phyloP scores from a whole-genome alignment of 176 grass and related monocot species.

The Avena sativa region DNA sequence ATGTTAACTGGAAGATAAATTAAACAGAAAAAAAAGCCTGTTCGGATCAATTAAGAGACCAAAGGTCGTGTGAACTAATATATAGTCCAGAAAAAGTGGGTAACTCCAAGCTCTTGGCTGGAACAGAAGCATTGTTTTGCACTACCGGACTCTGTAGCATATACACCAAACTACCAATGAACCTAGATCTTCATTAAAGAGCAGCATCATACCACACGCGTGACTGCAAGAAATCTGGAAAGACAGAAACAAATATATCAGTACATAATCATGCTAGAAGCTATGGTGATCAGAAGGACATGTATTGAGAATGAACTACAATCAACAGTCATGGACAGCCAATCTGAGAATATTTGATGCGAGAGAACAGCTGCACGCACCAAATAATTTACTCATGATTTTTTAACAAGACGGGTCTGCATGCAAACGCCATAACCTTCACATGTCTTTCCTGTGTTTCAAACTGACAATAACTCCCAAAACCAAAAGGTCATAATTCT shows the following conservation, averaged over 20 bases:
- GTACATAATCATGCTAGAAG: slow-evolving; percentile 4
- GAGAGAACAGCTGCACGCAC: not conserved
- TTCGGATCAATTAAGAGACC: not conserved
- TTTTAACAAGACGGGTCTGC: not conserved
- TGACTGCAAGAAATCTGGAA: slow-evolving; percentile 38
- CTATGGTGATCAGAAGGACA: not conserved
- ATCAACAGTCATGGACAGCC: not conserved
- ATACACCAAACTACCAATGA: slow-evolving; percentile 33
- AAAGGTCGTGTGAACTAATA: not conserved
- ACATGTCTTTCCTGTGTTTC: not conserved
- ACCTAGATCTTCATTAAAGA: slow-evolving; percentile 36
- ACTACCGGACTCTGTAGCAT: slow-evolving; percentile 18
- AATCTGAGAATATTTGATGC: not conserved
- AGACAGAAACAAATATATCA: slow-evolving; percentile 19
- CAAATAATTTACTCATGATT: not conserved
- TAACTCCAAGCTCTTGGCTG: not conserved
- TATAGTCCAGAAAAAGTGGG: not conserved
- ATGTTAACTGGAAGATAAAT: slow-evolving; percentile 20
- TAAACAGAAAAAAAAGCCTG: not conserved
- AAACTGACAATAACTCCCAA: not conserved
- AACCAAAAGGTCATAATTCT: not conserved
- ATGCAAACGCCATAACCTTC: slow-evolving; percentile 26
- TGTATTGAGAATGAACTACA: not conserved
- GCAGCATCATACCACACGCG: slow-evolving; percentile 7
- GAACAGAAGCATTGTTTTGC: slow-evolving; percentile 12